A percentile compares a stretch with the other conserved stretches of the same genome.
Conservation (phyloP, 345 rosid genomes). For the Cardamine resedifolia region DNA sequence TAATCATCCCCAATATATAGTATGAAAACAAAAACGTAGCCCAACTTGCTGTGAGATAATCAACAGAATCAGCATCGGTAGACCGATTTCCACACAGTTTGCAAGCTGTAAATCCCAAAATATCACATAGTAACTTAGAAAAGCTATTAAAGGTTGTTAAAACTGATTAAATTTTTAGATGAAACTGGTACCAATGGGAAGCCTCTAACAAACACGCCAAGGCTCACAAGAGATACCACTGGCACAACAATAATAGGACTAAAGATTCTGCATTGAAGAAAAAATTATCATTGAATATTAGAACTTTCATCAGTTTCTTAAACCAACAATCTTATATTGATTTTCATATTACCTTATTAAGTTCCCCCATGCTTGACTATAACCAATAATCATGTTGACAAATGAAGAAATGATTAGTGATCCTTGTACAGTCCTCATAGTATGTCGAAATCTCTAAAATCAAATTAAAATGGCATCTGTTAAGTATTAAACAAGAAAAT, state of each 20-base stretch:
- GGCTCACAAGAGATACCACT: conserved; percentile 71
- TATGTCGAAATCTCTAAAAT: conserved; percentile 70
- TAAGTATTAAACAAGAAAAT: not conserved
- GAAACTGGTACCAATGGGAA: conserved; percentile 77
- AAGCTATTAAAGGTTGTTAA: not conserved
- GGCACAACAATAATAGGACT: conserved; percentile 77
- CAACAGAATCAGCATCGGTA: conserved; percentile 87
- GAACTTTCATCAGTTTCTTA: not conserved
- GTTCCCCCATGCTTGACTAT: conserved; percentile 67
- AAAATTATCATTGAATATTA: not conserved
- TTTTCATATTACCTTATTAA: conserved; percentile 56
- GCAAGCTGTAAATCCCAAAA: conserved; percentile 66
- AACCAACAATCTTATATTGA: not conserved
- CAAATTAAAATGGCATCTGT: not conserved
- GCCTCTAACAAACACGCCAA: conserved; percentile 85
- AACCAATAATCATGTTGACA: conserved; percentile 78
- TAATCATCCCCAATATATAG: not conserved
- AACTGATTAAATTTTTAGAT: not conserved
- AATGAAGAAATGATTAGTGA: conserved; percentile 86
- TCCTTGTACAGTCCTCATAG: conserved; percentile 90
- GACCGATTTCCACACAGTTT: conserved; percentile 85
- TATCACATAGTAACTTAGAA: not conserved
- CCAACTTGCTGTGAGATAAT: conserved; percentile 69
- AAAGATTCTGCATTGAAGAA: conserved; percentile 52
- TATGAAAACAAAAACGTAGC: not conserved